A percentile compares a stretch with the other conserved stretches of the same genome.
phyloP scores from a whole-genome alignment of 1,284 basidiomycete genomes.

The Apiotrichum veenhuisii region DNA sequence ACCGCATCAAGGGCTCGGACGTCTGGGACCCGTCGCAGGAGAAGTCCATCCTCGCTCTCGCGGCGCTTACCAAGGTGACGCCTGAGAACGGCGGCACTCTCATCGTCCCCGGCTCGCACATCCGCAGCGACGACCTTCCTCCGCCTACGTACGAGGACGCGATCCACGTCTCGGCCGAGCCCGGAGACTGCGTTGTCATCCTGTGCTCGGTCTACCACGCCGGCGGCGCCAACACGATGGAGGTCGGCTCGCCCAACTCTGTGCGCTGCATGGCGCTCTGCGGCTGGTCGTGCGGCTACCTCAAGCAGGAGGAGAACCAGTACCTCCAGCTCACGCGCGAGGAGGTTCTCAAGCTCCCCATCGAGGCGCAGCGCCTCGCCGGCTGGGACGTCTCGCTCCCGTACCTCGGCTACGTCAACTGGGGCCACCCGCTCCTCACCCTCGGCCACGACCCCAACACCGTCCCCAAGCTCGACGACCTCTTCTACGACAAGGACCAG shows the following conservation, averaged over 20 bases:
- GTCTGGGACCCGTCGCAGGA: conserved; percentile 16
- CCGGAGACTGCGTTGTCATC: conserved; percentile 21
- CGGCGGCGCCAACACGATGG: conserved; percentile 14
- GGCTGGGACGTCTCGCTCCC: conserved; percentile 19
- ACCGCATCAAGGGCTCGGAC: conserved; percentile 18
- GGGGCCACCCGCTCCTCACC: conserved; percentile 17
- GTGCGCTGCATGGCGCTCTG: conserved; percentile 15
- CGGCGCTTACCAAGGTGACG: conserved; percentile 12
- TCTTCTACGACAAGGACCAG: conserved; percentile 23
- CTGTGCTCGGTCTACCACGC: conserved; percentile 22
- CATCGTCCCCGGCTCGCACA: conserved; percentile 21
- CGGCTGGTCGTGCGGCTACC: conserved; percentile 18
- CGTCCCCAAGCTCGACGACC: conserved; percentile 18
- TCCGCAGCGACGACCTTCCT: conserved; percentile 19
- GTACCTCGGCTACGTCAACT: conserved; percentile 22
- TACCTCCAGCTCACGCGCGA: conserved; percentile 20
- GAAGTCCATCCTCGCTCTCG: conserved; percentile 16
- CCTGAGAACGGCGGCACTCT: conserved; percentile 23
- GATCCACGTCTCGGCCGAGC: conserved; percentile 11
- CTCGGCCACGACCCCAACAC: conserved; percentile 16
- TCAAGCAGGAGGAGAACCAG: conserved; percentile 24
- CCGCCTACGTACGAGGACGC: conserved; percentile 19
- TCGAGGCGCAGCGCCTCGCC: conserved; percentile 17
- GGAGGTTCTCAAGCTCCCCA: conserved; percentile 18
- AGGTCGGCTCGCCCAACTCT: conserved; percentile 14